phyloP scores from a whole-genome alignment of 2,329 filamentous ascomycete species.

The Cercospora zeae-maydis region DNA sequence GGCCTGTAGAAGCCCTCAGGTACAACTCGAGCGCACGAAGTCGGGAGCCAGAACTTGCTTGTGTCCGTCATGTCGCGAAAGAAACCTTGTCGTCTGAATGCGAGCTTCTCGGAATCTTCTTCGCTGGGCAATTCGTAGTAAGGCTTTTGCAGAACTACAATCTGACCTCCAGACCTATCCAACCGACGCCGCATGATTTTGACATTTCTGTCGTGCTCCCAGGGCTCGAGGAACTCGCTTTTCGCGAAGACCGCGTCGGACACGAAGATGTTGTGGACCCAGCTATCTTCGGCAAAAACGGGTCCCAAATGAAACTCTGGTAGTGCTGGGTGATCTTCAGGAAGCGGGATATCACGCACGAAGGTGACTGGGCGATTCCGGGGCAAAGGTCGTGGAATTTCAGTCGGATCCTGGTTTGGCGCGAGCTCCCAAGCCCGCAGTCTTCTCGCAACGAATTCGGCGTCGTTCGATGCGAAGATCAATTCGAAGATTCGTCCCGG shows the following conservation, averaged over 20 bases:
- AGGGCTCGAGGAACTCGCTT: not conserved
- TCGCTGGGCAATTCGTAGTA: not conserved
- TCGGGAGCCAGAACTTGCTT: not conserved
- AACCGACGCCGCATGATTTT: not conserved
- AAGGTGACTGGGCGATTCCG: not conserved
- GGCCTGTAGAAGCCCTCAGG: not conserved
- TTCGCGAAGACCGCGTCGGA: not conserved
- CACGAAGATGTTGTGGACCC: not conserved
- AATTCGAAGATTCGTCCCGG: not conserved
- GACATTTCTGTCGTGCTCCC: not conserved
- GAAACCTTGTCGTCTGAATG: not conserved
- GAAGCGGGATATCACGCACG: not conserved
- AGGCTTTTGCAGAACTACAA: not conserved
- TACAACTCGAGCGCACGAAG: not conserved
- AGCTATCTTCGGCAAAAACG: not conserved
- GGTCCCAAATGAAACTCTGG: not conserved
- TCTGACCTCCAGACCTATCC: not conserved
- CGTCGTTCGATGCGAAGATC: not conserved
- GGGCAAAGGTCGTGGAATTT: not conserved
- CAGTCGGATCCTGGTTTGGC: not conserved
- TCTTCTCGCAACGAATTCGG: not conserved
- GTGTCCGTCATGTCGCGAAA: not conserved
- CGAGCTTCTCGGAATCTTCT: not conserved
- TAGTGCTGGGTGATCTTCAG: not conserved
- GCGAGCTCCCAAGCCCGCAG: not conserved